Evolutionary conservation across 75 land plant species (phyloP), one percentile per base, ranked within the genome.

Genomic region (Isoetes taiwanensis): DNA sequence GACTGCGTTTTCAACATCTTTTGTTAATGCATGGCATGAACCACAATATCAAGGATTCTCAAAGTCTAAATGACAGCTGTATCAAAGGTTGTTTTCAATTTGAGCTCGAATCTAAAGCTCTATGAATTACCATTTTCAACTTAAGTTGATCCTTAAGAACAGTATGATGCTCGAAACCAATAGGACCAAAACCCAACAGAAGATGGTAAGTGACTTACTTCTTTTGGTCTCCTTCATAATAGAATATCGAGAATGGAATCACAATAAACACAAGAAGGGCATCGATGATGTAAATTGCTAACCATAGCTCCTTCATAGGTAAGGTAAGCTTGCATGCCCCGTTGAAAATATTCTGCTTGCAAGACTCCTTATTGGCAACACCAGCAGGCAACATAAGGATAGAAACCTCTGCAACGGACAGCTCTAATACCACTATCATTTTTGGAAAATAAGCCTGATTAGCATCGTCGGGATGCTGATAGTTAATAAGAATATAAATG

Each of bases 281-380:
- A n/a, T 46, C 50, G n/a, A 46, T 8, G 19, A 46, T 46, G 50
- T 46, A 46, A 19, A 46, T 23, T 46, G n/a, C 50, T 23, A 19
- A 46, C 50, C 50, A 46, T 46, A 46, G 50, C 50, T 46, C 25
- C 50, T 46, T 46, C 50, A 46, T 46, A 6, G 50, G 50, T 6
- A 46, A n/a, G 16, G 50, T 46, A 23, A 46, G 50, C 50, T 46
- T 46, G 25, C 50, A 46, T 4, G 50, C 50, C 50, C 50, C 50
- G 19, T 19, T n/a, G 19, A 19, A 46, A 8, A 46, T 16, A 46
- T 46, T 46, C n/a, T 46, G 5, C 50, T 46, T 8, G 50, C 50
- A 46, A 8, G 50, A 46, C 4, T 16, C 4, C 4, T 23, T 16
- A 46, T 46, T 46, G 8, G 50, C 50, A n/a, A 46, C 50, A n/a